Percentiles rank a stretch among this genome's conserved stretches.
These are phyloP conservation scores for Phytopythium aichiense DNA, from an alignment of 352 stramenopile species.

Conservation along the genomic window DNA sequence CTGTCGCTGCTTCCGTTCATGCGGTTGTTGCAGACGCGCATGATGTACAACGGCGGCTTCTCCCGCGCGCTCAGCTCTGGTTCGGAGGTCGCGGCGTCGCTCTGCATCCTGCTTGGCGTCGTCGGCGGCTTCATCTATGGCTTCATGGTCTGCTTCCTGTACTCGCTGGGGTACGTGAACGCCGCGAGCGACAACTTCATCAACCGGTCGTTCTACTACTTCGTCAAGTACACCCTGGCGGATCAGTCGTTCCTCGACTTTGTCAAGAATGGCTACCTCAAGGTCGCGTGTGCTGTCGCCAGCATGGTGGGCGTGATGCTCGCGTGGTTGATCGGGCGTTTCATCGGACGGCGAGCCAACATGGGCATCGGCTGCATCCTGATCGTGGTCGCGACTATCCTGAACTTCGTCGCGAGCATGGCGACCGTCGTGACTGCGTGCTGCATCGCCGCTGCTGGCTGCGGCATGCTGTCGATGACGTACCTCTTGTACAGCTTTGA, in stretches of 20 bases:
- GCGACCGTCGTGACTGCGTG: conserved; percentile 49
- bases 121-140: conserved; percentile 72
- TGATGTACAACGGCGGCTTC: conserved; percentile 88
- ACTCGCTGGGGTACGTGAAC: conserved; percentile 74
- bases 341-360: conserved; percentile 51
- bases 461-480: conserved; percentile 68
- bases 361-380: conserved; percentile 55
- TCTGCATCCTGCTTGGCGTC: conserved; percentile 76
- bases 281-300: conserved; percentile 42
- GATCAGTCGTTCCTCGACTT: conserved; percentile 36
- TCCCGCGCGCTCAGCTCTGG: conserved; percentile 70
- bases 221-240: conserved; percentile 35
- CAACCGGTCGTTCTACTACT: conserved; percentile 76
- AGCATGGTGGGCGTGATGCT: conserved; percentile 47
- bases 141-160: conserved; percentile 68
- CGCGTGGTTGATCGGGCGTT: conserved; percentile 50
- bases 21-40: conserved; percentile 80
- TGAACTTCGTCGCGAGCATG: conserved; percentile 64
- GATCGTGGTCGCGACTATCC: conserved; percentile 39
- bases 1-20: conserved; percentile 83
- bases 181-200: conserved; percentile 63
- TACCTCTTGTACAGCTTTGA: conserved; percentile 81
- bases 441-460: conserved; percentile 48
- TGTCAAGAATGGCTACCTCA: conserved; percentile 53
- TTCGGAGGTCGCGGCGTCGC: conserved; percentile 76